A percentile compares a stretch with the other conserved stretches of the same genome.
These are phyloP conservation scores for Entomortierella lignicola DNA, from an alignment of 192 early-diverging fungal species.

Conservation along the genomic window DNA sequence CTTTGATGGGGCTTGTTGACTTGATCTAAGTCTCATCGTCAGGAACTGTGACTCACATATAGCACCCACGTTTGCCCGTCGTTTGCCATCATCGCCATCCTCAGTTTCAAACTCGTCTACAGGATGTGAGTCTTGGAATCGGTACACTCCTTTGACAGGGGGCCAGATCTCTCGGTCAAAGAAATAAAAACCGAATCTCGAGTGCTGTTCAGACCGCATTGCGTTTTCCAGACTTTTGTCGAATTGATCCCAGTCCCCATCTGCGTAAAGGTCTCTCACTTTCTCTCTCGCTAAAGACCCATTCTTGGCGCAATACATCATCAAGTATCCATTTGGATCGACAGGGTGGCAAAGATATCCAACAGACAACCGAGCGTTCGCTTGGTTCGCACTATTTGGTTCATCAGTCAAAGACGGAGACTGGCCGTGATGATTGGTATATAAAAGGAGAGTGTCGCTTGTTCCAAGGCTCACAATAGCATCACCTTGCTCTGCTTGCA, in stretches of 20 bases:
- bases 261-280: conserved; percentile 67
- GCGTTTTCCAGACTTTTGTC: conserved; percentile 49
- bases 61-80: conserved; percentile 63
- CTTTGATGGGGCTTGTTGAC: conserved; percentile 33
- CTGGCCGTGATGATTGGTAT: conserved; percentile 51
- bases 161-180: conserved; percentile 82
- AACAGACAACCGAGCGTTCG: conserved; percentile 60
- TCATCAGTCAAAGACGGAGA: neutral
- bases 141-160: conserved; percentile 71
- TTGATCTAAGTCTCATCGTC: conserved; percentile 71
- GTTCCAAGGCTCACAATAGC: conserved; percentile 84
- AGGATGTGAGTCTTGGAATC: conserved; percentile 61
- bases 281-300: conserved; percentile 84
- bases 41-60: conserved; percentile 82
- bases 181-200: conserved; percentile 80
- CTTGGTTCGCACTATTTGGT: conserved; percentile 32
- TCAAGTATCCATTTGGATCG: conserved; percentile 67
- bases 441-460: conserved; percentile 79
- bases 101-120: conserved; percentile 54
- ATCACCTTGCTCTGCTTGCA: conserved; percentile 64
- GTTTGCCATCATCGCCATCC: conserved; percentile 9
- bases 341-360: conserved; percentile 71
- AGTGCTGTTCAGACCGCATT: conserved; percentile 10
- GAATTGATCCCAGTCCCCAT: conserved; percentile 71
- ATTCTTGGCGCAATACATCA: conserved; percentile 88